A percentile compares a stretch with the other conserved stretches of the same genome.
Conservation (phyloP, 2,329 filamentous ascomycete genomes). For the Penicillium thymicola region DNA sequence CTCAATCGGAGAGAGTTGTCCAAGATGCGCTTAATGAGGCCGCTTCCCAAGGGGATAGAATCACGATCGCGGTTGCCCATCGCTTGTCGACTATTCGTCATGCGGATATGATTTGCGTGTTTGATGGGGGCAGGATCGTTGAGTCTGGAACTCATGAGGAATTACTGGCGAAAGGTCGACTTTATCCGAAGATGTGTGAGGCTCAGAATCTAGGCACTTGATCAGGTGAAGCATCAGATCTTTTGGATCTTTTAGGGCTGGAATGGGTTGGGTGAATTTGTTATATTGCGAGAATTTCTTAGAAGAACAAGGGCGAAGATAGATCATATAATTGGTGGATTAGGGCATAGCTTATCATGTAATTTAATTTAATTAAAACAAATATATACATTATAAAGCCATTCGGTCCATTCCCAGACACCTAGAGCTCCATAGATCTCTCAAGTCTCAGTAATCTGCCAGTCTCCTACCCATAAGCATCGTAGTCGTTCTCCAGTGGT, state of each 20-base stretch:
- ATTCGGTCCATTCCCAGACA: background rate
- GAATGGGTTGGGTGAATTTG: background rate
- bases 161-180: constrained; percentile 33
- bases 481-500: background rate
- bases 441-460: no score
- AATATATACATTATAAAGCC: background rate
- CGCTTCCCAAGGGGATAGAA: constrained; percentile 25
- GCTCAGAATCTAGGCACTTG: constrained; percentile 4
- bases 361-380: background rate
- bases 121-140: constrained; percentile 41
- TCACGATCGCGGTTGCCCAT: constrained; percentile 29
- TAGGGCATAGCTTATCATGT: background rate
- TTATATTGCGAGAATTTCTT: background rate
- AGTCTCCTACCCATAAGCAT: no score
- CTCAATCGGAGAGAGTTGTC: constrained; percentile 80
- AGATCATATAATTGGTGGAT: background rate
- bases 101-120: constrained; percentile 74
- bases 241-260: background rate
- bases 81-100: constrained; percentile 26
- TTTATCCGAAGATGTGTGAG: constrained; percentile 43
- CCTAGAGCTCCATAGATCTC: background rate
- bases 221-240: background rate
- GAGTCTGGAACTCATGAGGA: constrained; percentile 43
- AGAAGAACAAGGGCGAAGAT: background rate
- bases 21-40: constrained; percentile 72